A percentile compares a stretch with the other conserved stretches of the same genome.
phyloP scores from a whole-genome alignment of 2,329 filamentous ascomycete species.

The Penicillium crustosum region DNA sequence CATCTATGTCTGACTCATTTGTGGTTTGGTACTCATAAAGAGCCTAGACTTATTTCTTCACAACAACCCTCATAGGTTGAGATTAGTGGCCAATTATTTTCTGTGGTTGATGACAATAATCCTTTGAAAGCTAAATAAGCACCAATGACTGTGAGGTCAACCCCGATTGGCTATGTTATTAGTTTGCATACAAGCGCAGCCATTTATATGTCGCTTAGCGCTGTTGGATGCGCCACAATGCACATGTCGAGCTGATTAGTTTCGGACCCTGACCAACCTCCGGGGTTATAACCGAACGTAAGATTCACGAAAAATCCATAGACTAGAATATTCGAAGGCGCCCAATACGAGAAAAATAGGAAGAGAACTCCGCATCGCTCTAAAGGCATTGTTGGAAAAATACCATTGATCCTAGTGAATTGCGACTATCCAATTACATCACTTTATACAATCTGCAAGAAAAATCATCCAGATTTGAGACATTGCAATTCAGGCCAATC shows the following conservation, averaged over 20 bases:
- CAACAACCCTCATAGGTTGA: no score
- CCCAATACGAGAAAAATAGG: neutral
- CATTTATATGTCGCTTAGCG: neutral
- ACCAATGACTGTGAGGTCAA: neutral
- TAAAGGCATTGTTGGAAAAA: neutral
- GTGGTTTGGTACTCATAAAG: neutral
- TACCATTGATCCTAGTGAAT: no score
- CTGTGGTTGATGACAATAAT: neutral
- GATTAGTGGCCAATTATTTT: neutral
- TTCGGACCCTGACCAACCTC: no score
- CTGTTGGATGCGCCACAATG: slow-evolving; percentile 1
- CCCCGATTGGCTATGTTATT: neutral
- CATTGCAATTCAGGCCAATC: neutral
- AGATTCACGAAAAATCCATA: neutral
- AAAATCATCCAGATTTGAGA: neutral
- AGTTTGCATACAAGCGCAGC: neutral
- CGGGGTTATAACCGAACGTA: neutral
- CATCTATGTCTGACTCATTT: neutral
- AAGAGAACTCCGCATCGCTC: neutral
- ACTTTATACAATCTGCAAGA: neutral
- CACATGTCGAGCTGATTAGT: neutral
- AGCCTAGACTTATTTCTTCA: neutral
- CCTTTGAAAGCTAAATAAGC: neutral
- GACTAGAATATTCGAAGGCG: neutral
- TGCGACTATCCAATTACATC: neutral